Evolutionary conservation across 202 grass and related monocot species (phyloP), one percentile per base, ranked within the genome.

Genomic region (Zizania palustris): DNA sequence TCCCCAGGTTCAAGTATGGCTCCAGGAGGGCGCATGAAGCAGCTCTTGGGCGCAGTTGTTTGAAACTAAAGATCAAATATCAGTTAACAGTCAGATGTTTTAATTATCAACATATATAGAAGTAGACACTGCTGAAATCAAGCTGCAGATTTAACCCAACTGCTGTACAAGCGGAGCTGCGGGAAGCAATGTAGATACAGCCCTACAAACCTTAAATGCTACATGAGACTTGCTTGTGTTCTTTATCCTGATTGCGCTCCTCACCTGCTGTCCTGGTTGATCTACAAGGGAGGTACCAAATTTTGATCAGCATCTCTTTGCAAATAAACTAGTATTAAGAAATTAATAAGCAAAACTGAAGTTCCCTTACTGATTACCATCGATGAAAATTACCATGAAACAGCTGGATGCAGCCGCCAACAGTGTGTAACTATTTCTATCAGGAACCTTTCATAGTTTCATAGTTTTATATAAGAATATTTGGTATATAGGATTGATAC

Each of bases 11-110:
- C 81, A 88, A 98, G 95, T 84, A 95, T 69, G 16, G 88, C 91
- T 68, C 95, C 91, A 62, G 95, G 95, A 46, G 95, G 95, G 50
- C 95, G 87, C 95, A 98, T 98, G 60, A 98, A 98, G 67, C 91
- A 98, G 83, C 95, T 94, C 78, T 95, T 98, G 11, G 91, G 95
- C 21, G 91, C 89, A 82, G 95, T 98, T 78, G 95, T 98, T 98
- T 98, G 95, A 76, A 98, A 98, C 95, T 98, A 78, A 63, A 49
- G 54, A 85, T 78, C 59, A 72, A 72, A 76, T 73, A 51, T 84
- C 57, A 75, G 42, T 67, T 62, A 72, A 46, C 62, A 72, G 76
- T 51, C 58, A 84, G 72, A 76, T 36, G 49, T 18, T 58, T 45
- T 33, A 13, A 13, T 80, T 70, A 63, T 11, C 20, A 76, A 84